These are phyloP conservation scores for Sanguinoderma infundibulare DNA, from an alignment of 1,284 basidiomycete genomes.

Conservation along the genomic window DNA sequence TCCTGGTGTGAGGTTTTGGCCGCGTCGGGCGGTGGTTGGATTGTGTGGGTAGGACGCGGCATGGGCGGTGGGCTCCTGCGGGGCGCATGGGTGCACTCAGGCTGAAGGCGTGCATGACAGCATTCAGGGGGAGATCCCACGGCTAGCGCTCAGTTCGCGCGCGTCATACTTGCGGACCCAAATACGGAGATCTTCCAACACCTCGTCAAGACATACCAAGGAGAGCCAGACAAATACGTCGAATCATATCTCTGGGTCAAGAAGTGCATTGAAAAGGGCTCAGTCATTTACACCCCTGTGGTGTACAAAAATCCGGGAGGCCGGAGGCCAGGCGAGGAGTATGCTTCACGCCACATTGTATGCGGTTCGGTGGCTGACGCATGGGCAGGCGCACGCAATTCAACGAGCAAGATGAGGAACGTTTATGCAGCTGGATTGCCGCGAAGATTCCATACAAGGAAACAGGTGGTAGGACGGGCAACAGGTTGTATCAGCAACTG, in stretches of 20 bases:
- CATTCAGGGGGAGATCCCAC: conserved; percentile 79
- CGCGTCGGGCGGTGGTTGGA: background rate
- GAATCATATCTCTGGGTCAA: conserved; percentile 83
- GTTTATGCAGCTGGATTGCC: conserved; percentile 77
- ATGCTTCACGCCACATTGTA: conserved; percentile 31
- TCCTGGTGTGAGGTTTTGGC: background rate
- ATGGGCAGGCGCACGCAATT: conserved; percentile 70
- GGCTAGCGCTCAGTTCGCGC: conserved; percentile 65
- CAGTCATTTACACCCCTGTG: conserved; percentile 67
- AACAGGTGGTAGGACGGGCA: conserved; percentile 77
- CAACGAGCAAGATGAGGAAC: conserved; percentile 71
- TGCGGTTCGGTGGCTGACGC: background rate
- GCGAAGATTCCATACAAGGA: conserved; percentile 79
- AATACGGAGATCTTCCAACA: conserved; percentile 73
- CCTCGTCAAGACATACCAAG: conserved; percentile 71
- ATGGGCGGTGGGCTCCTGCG: background rate
- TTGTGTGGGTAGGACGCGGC: background rate
- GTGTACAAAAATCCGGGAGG: conserved; percentile 84
- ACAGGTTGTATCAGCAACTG: conserved; percentile 73
- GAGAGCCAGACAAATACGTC: conserved; percentile 68
- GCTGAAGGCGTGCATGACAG: conserved; percentile 40
- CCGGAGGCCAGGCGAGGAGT: conserved; percentile 80
- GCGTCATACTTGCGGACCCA: conserved; percentile 77
- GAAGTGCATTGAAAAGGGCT: conserved; percentile 71
- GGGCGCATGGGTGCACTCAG: background rate